Base-by-base conservation (phyloP, 345 rosid species). In the Murraya paniculata region DNA sequence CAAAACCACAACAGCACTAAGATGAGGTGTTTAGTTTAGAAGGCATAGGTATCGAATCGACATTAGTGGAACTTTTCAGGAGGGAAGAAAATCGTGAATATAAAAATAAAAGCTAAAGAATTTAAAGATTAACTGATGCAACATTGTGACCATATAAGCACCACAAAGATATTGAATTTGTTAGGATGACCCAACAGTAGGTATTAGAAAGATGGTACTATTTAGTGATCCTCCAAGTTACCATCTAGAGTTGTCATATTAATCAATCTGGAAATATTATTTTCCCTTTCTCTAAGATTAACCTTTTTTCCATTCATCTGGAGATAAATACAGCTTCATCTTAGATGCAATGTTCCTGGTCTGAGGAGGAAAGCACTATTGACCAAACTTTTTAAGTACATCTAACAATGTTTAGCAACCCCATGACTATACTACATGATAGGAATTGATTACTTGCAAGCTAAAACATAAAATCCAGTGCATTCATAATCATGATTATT, bases 1-100 rank as follows among this genome's bases (percentile, higher is more conserved):
- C 31, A 25, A 30, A 76, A 16, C 24, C 21, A 25, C 16, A 64
- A 68, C 57, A 41, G 64, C 77, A 69, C 68, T 57, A 74, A 41
- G 45, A 19, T 50, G 0, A 27, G 14, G 60, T 50, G 35, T 48
- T 38, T 25, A 39, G 55, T 74, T 61, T 61, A 38, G 38, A 60
- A 60, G 24, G 68, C 30, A 73, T 38, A 76, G 74, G 65, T 22
- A 48, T 76, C 60, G 7, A 28, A 61, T 64, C 19, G 6, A 62
- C 64, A 57, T 14, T 41, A 57, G 58, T 21, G 13, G 50, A 27
- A 45, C 68, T 27, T 48, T 48, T 22, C 35, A 33, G 24, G 38
- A 35, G 64, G 14, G 16, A 8, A 24, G 16, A 58, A 73, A 7
- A 24, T 22, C 5, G 13, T 57, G 38, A 13, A 22, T 10, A 35